Base-by-base conservation (phyloP, 768 basidiomycete species). In the Agaricus blazei region DNA sequence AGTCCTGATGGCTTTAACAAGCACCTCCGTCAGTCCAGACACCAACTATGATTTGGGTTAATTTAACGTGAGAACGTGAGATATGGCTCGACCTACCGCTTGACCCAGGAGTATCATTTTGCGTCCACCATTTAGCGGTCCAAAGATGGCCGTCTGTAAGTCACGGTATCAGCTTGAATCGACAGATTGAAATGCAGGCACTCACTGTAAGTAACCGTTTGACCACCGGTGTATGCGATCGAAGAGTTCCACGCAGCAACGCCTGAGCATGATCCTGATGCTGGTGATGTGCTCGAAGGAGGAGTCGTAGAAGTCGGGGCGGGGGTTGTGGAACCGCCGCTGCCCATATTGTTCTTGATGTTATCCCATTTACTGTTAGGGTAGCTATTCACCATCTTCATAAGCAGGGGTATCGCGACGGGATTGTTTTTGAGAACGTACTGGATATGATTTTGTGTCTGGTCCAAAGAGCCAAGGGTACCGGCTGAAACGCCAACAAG, bases 301-400 rank as follows among this genome's bases (percentile, higher is more conserved):
- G 19, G 19, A 19, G 19, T 19, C 19, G 19, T 19, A 19, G 69
- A 50, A 14, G 69, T 62, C 1, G 51, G 56, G 1, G 51, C 45
- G 4, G 54, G 56, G 34, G 66, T 48, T 15, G 64, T 54, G 6
- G 66, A 54, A 9, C 65, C 41, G 7, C 59, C 38, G 14, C 64
- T 60, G 23, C 75, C 78, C 79, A 88, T 85, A 68, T 85, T 85
- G 65, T 69, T 78, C 26, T 77, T 76, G 60, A 88, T 77, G 66
- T 88, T 88, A 66, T 83, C 82, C 80, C 81, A 90, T 62, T 83
- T 82, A 69, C 84, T 86, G 62, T 79, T 72, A 6, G 86, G 86
- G 69, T 72, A 87, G 63, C 83, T 85, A 58, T 9, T 26, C 14
- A 28, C 6, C 26, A n/a, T 34, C 7, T n/a, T 9, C 7, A 28